A percentile compares a stretch with the other conserved stretches of the same genome.
phyloP scores from a whole-genome alignment of 441 rosid genomes.

The Syzygium malaccense region DNA sequence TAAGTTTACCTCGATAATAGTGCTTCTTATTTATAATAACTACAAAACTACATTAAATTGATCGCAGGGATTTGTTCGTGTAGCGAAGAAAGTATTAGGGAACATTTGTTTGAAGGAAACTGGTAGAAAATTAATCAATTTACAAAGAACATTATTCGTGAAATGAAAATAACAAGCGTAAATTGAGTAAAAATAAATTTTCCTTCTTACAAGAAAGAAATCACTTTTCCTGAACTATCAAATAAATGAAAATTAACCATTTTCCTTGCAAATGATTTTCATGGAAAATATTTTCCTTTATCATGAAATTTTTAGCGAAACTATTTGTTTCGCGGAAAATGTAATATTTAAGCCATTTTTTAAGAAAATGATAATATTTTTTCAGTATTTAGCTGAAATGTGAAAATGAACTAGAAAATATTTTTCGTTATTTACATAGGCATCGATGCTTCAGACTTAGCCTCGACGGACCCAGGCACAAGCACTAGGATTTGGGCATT shows the following conservation, averaged over 20 bases:
- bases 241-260: background rate
- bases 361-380: background rate
- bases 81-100: background rate
- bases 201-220: accelerated
- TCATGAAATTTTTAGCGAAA: background rate
- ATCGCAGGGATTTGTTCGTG: background rate
- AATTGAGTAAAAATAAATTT: background rate
- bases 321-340: background rate
- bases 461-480: too few relatives aligned
- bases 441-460: too few relatives aligned
- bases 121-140: background rate
- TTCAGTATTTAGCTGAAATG: too few relatives aligned
- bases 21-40: background rate
- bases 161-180: background rate
- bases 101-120: background rate
- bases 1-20: background rate
- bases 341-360: background rate
- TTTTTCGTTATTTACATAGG: too few relatives aligned
- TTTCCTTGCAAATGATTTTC: background rate
- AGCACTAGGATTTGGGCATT: too few relatives aligned
- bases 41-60: background rate
- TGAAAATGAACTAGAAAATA: too few relatives aligned
- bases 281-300: background rate
- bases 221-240: background rate
- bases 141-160: background rate